phyloP scores from a whole-genome alignment of 1,284 basidiomycete genomes.

The Trametes versicolor region DNA sequence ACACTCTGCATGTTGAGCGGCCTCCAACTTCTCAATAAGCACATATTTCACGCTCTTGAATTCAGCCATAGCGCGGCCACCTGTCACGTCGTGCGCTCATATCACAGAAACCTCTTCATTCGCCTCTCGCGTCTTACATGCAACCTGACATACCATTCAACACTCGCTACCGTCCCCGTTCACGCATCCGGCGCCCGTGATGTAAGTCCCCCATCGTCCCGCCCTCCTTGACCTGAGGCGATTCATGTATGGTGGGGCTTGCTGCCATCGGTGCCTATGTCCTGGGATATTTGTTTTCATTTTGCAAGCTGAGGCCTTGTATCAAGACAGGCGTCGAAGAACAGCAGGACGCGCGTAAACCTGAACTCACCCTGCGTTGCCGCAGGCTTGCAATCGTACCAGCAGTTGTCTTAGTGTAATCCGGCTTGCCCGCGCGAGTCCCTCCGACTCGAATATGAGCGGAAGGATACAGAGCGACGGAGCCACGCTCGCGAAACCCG shows the following conservation, averaged over 20 bases:
- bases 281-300: conserved; percentile 7
- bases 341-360: not conserved
- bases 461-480: not conserved
- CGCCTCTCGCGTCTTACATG: too few relatives aligned
- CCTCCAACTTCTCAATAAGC: not conserved
- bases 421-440: not conserved
- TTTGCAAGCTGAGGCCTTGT: not conserved
- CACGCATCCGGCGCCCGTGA: too few relatives aligned
- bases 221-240: not conserved
- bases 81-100: too few relatives aligned
- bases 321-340: not conserved
- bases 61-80: too few relatives aligned
- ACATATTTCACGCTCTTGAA: too few relatives aligned
- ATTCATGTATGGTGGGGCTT: too few relatives aligned
- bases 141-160: too few relatives aligned
- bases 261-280: not conserved
- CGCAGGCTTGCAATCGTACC: not conserved
- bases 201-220: not conserved
- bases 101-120: too few relatives aligned
- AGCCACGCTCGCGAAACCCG: not conserved
- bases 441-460: not conserved
- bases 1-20: conserved; percentile 49
- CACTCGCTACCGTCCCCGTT: too few relatives aligned
- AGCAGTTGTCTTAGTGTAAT: not conserved
- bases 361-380: not conserved